These are phyloP conservation scores for Diaporthe amygdali DNA, from an alignment of 2,329 filamentous ascomycete genomes.

Conservation along the genomic window DNA sequence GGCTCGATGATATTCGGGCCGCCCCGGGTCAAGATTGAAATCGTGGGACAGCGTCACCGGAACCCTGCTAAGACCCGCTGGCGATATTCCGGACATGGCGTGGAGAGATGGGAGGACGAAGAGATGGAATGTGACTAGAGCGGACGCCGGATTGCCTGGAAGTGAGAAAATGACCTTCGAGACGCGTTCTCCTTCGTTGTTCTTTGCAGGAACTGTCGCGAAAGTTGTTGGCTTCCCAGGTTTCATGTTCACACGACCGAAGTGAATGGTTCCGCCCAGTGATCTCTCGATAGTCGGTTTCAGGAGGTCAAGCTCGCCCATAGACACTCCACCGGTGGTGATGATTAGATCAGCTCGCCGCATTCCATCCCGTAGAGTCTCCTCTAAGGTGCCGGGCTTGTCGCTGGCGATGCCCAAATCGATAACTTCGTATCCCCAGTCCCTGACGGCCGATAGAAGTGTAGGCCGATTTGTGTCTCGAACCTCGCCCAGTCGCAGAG, in stretches of 20 bases:
- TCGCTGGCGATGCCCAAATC: constrained; percentile 88
- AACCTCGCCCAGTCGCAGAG: constrained; percentile 80
- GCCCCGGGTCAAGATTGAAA: constrained; percentile 73
- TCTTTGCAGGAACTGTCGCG: constrained; percentile 78
- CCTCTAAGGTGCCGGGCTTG: constrained; percentile 74
- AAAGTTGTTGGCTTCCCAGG: constrained; percentile 98
- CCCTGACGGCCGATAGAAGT: constrained; percentile 76
- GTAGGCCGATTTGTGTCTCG: constrained; percentile 92
- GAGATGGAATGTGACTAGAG: constrained; percentile 90
- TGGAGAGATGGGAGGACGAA: constrained; percentile 91
- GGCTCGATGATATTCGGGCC: constrained; percentile 91
- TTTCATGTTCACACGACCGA: constrained; percentile 96
- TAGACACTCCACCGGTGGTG: constrained; percentile 93
- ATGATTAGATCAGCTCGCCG: constrained; percentile 81
- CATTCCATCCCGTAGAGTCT: constrained; percentile 76
- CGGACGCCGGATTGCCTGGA: constrained; percentile 92
- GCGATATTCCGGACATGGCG: constrained; percentile 71
- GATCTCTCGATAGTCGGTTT: constrained; percentile 94
- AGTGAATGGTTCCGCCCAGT: constrained; percentile 92
- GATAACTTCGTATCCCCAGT: constrained; percentile 77
- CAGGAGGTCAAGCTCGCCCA: constrained; percentile 96
- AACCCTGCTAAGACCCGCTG: constrained; percentile 73
- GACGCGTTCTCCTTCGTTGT: constrained; percentile 61
- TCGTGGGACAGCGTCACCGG: constrained; percentile 75
- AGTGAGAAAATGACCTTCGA: constrained; percentile 83